A percentile compares a stretch with the other conserved stretches of the same genome.
Evolutionary conservation across 768 basidiomycete genomes (phyloP).

Genomic region (Collybia sordida): DNA sequence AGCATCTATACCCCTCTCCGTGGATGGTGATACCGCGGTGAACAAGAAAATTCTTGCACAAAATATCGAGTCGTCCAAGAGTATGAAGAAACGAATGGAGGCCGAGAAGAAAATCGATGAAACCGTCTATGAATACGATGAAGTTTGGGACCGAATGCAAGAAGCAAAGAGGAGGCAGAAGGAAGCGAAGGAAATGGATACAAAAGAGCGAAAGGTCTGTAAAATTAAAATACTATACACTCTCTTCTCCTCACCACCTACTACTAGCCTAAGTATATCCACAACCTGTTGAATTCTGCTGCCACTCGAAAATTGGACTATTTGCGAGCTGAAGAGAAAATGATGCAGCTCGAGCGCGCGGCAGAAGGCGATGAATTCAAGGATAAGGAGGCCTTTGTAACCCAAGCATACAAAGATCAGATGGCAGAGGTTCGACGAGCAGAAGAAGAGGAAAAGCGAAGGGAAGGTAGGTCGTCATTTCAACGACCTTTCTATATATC

Average conservation of each 20-base stretch:
- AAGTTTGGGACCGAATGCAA: slow-evolving; percentile 96
- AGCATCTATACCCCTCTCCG: slow-evolving; percentile 38
- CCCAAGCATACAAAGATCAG: slow-evolving; percentile 95
- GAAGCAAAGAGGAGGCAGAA: slow-evolving; percentile 76
- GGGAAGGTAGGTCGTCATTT: slow-evolving; percentile 66
- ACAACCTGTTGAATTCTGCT: slow-evolving; percentile 73
- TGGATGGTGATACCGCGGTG: slow-evolving; percentile 36
- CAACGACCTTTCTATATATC: neutral
- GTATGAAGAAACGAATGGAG: slow-evolving; percentile 73
- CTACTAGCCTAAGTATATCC: slow-evolving; percentile 89
- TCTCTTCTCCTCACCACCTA: neutral
- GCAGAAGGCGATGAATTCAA: slow-evolving; percentile 90
- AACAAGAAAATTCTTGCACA: slow-evolving; percentile 61
- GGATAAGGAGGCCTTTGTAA: slow-evolving; percentile 97
- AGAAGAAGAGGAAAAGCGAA: slow-evolving; percentile 87
- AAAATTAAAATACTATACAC: neutral
- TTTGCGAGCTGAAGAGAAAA: slow-evolving; percentile 94
- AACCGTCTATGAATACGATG: slow-evolving; percentile 93
- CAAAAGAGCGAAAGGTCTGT: slow-evolving; percentile 75
- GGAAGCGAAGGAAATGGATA: slow-evolving; percentile 71
- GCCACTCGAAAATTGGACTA: slow-evolving; percentile 87
- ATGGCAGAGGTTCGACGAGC: slow-evolving; percentile 88
- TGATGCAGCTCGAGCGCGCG: slow-evolving; percentile 92
- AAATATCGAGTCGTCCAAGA: slow-evolving; percentile 59
- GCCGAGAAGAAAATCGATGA: slow-evolving; percentile 77